Conservation (phyloP, 2,329 filamentous ascomycete species). For the Magnaporthiopsis poae region DNA sequence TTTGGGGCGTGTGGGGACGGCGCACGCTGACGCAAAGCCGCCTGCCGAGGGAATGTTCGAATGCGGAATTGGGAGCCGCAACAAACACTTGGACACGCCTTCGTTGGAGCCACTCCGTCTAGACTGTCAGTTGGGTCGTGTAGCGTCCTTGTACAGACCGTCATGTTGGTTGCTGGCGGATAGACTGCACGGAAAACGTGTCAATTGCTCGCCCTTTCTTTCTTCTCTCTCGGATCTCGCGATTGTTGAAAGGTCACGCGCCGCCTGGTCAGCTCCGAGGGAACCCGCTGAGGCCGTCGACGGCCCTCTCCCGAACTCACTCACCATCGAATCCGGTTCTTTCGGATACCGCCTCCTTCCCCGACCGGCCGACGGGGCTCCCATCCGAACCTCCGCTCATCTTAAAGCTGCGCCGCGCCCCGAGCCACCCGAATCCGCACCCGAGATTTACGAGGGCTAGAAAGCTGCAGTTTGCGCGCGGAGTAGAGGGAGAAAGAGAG, state of each 20-base stretch:
- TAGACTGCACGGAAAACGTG: background rate
- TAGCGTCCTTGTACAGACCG: background rate
- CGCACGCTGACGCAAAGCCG: constrained; percentile 13
- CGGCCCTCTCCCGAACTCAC: background rate
- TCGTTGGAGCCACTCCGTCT: background rate
- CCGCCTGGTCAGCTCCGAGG: background rate
- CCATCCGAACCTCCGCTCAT: background rate
- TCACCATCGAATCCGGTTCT: too few relatives aligned
- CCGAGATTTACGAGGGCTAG: background rate
- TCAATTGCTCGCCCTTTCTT: background rate
- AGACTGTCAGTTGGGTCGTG: background rate
- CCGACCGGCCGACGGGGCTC: too few relatives aligned
- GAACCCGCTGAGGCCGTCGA: background rate
- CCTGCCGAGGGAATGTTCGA: constrained; percentile 12
- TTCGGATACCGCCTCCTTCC: too few relatives aligned
- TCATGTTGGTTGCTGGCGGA: background rate
- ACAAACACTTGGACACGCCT: background rate
- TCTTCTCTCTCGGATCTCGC: background rate
- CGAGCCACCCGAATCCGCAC: background rate
- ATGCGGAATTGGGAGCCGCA: background rate
- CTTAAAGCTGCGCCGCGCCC: background rate
- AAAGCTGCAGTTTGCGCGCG: background rate
- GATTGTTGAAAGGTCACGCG: background rate
- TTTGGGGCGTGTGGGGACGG: background rate
- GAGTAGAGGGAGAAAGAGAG: background rate